Conservation (phyloP, 495 filamentous ascomycete species). For the Aspergillus panamensis region DNA sequence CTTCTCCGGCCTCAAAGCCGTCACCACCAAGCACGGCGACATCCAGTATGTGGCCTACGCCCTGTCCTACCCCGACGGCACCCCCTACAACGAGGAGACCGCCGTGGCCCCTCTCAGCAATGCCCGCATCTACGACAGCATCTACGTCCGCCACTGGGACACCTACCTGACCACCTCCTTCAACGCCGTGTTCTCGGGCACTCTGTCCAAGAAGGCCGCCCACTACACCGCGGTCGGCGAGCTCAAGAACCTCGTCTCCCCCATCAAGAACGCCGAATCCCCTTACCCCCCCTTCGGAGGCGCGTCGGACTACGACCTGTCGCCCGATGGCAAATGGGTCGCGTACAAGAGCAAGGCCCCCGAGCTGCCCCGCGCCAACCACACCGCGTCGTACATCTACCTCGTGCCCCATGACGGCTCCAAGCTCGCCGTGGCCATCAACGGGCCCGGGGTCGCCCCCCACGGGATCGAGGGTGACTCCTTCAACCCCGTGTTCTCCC, state of each 20-base stretch:
- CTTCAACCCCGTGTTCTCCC: conserved; percentile 36
- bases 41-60: conserved; percentile 61
- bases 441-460: conserved; percentile 30
- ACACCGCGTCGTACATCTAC: conserved; percentile 40
- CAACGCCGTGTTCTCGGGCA: conserved; percentile 47
- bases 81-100: conserved; percentile 56
- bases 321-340: conserved; percentile 38
- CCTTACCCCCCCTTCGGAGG: conserved; percentile 44
- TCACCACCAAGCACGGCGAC: conserved; percentile 48
- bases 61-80: conserved; percentile 57
- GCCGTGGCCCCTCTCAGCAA: conserved; percentile 54
- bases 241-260: conserved; percentile 42
- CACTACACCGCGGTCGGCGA: conserved; percentile 20
- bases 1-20: conserved; percentile 65
- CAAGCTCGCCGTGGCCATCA: conserved; percentile 30
- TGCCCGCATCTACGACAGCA: conserved; percentile 62
- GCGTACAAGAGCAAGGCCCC: conserved; percentile 44
- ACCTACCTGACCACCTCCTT: conserved; percentile 52
- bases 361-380: conserved; percentile 37
- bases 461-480: conserved; percentile 33
- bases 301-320: conserved; percentile 41
- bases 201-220: conserved; percentile 25
- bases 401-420: conserved; percentile 39
- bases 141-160: conserved; percentile 80
- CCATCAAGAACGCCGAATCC: conserved; percentile 43